Conservation (phyloP, 108 stramenopile species). For the Epipyxis sp. region DNA sequence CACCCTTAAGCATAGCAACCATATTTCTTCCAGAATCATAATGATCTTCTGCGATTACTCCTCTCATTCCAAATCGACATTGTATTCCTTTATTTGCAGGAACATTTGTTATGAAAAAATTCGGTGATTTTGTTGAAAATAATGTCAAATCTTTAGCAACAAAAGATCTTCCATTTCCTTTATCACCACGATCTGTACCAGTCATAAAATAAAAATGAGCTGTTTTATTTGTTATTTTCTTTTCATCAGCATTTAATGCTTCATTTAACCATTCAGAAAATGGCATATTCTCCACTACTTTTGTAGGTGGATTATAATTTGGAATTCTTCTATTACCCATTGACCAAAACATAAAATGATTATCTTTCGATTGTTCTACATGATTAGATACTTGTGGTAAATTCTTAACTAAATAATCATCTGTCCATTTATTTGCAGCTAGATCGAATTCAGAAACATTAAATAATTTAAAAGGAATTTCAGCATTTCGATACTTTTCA, state of each 20-base stretch:
- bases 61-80: conserved; percentile 56
- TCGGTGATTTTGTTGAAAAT: conserved; percentile 8
- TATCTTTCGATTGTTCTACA: conserved; percentile 5
- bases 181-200: conserved; percentile 7
- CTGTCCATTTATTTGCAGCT: background rate
- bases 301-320: conserved; percentile 21
- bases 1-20: conserved; percentile 85
- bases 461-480: conserved; percentile 23
- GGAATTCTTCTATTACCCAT: background rate
- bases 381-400: background rate
- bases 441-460: conserved; percentile 12
- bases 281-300: background rate
- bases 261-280: background rate
- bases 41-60: conserved; percentile 88
- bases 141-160: conserved; percentile 1
- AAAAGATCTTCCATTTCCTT: conserved; percentile 6
- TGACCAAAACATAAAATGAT: conserved; percentile 22
- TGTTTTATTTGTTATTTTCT: background rate
- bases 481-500: conserved; percentile 14
- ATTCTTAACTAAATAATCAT: background rate
- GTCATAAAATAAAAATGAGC: conserved; percentile 14
- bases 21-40: conserved; percentile 86
- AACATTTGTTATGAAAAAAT: conserved; percentile 23
- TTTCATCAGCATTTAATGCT: conserved; percentile 10
- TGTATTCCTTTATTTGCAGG: conserved; percentile 31